These are phyloP conservation scores for Yamagishiella unicocca DNA, from an alignment of 139 green algal species.

Conservation along the genomic window DNA sequence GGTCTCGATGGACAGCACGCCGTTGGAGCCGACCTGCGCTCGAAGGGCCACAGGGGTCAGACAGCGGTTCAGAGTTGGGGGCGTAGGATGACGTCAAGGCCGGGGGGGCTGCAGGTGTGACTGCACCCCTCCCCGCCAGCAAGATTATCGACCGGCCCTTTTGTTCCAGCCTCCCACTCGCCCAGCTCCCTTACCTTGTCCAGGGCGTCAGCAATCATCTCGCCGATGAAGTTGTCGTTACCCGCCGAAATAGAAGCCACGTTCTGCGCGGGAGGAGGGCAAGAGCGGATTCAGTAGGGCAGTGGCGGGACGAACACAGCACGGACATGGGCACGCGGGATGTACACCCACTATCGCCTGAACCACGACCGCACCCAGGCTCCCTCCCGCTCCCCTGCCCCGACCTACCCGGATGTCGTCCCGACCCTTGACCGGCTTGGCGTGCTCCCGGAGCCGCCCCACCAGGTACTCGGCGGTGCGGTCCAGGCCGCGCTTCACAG, in stretches of 20 bases:
- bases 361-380: not conserved
- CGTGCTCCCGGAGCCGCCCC: slow-evolving; percentile 85
- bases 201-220: slow-evolving; percentile 97
- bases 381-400: slow-evolving; percentile 47
- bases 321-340: not conserved
- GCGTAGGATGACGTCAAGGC: too few relatives aligned
- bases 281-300: not conserved
- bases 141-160: too few relatives aligned
- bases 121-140: too few relatives aligned
- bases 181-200: slow-evolving; percentile 83
- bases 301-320: not conserved
- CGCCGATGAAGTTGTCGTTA: slow-evolving; percentile 92
- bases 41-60: too few relatives aligned
- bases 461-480: slow-evolving; percentile 92
- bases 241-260: slow-evolving; percentile 97
- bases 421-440: slow-evolving; percentile 88
- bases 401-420: slow-evolving; percentile 91
- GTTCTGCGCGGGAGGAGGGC: slow-evolving; percentile 67
- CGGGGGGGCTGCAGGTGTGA: too few relatives aligned
- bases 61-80: too few relatives aligned
- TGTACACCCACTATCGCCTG: not conserved
- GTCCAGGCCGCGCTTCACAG: slow-evolving; percentile 97
- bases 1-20: slow-evolving; percentile 96
- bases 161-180: too few relatives aligned
- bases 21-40: slow-evolving; percentile 84